These are phyloP conservation scores for Aspergillus carbonarius DNA, from an alignment of 2,329 filamentous ascomycete species.

Conservation along the genomic window DNA sequence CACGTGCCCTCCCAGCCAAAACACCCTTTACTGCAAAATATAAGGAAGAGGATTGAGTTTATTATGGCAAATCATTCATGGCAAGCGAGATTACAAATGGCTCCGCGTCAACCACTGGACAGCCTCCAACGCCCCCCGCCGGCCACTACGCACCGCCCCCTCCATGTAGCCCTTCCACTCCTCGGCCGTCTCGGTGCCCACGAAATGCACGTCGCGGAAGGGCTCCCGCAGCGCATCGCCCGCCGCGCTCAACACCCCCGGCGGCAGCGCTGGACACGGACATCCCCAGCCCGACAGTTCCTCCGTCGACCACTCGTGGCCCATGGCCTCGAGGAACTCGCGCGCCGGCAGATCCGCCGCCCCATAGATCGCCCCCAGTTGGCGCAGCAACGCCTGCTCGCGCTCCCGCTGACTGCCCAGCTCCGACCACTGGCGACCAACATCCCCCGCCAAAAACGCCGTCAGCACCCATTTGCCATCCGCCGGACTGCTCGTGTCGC, in stretches of 20 bases:
- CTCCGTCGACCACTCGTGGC: conserved; percentile 43
- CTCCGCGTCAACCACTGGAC: not conserved
- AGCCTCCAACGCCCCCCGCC: conserved; percentile 33
- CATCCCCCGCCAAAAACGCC: conserved; percentile 42
- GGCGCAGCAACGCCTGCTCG: conserved; percentile 11
- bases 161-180: conserved; percentile 62
- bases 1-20: not conserved
- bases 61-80: not conserved
- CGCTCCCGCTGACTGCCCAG: conserved; percentile 6
- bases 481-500: conserved; percentile 43
- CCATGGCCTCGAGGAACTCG: conserved; percentile 34
- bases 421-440: conserved; percentile 34
- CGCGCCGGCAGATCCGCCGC: conserved; percentile 1
- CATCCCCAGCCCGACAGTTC: conserved; percentile 42
- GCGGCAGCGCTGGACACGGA: conserved; percentile 39
- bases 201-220: conserved; percentile 51
- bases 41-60: too few relatives aligned
- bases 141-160: conserved; percentile 53
- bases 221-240: conserved; percentile 36
- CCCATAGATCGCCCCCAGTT: conserved; percentile 15
- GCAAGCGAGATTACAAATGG: not conserved
- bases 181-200: conserved; percentile 54
- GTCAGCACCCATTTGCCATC: conserved; percentile 36
- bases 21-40: not conserved
- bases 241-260: conserved; percentile 39